Base-by-base conservation (phyloP, 192 early-diverging fungal species). In the Coemansia sp. region DNA sequence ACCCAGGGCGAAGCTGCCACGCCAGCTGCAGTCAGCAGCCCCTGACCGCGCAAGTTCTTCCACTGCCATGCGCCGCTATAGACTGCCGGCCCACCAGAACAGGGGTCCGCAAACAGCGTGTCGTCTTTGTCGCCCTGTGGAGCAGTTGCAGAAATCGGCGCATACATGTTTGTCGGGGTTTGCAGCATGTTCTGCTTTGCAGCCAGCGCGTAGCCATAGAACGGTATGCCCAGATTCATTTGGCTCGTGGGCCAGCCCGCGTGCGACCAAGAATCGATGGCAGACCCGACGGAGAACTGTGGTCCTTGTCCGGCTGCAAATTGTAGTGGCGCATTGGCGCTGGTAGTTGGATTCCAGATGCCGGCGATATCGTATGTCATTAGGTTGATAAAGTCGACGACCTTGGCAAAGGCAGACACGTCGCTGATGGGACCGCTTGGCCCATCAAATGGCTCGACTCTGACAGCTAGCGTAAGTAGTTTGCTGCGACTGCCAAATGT, bases 281-380 rank as follows among this genome's bases (percentile, higher is more conserved):
- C 83, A 54, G 67, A 57, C 20, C 54, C 67, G 37, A 78, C 74
- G 0, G 73, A 75, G 31, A 75, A 65, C 38, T 70, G 62, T 0
- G 59, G 41, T 8, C 64, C 67, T 24, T 68, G 36, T 0, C 49
- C 63, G 10, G 62, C 43, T 0, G 45, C 57, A 39, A 47, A 64
- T 25, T 75, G 60, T 10, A 87, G 67, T 14, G 88, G 86, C 14
- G 88, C 79, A 64, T 89, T 89, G 27, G 87, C 84, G 19, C 87
- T 83, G 3, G 84, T 87, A 5, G 65, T 64, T 11, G 73, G 24
- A 11, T 70, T 75, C 86, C 88, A 89, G 5, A 74, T 63, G 19
- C 86, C 85, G 37, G 74, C 54, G 40, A 78, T 84, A 67, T 87
- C 89, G 63, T 90, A 90, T 2, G 74, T 78, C 89, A 91, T 91